Evolutionary conservation across 2,329 filamentous ascomycete genomes (phyloP).

Genomic region (Samsoniella hepiali): DNA sequence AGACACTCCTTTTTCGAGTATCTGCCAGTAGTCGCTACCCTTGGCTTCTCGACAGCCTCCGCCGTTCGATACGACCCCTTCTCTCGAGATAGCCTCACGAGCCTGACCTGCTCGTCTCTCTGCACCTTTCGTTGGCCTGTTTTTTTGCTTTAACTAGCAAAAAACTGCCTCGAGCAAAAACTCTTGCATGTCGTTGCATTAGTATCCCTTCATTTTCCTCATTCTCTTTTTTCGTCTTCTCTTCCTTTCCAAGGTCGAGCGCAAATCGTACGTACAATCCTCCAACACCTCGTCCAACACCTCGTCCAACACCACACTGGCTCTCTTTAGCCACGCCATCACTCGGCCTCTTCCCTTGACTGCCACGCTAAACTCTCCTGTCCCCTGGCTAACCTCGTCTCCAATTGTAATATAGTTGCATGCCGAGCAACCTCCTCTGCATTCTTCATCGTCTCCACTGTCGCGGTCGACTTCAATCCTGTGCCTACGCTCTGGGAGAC

Average conservation of each 20-base stretch:
- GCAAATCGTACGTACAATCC: slow-evolving; percentile 42
- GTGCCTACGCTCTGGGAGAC: slow-evolving; percentile 55
- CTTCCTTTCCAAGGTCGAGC: slow-evolving; percentile 20
- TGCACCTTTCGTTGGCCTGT: neutral
- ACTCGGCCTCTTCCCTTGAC: slow-evolving; percentile 26
- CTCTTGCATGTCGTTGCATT: slow-evolving; percentile 16
- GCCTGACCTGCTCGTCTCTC: slow-evolving; percentile 2
- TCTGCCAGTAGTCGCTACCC: neutral
- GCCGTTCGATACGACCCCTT: slow-evolving; percentile 4
- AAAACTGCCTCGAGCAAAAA: neutral
- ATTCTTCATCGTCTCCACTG: slow-evolving; percentile 39
- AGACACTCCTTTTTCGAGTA: slow-evolving; percentile 7
- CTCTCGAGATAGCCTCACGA: slow-evolving; percentile 10
- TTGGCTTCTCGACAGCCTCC: slow-evolving; percentile 3
- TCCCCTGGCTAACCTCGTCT: slow-evolving; percentile 27
- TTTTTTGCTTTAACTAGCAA: slow-evolving; percentile 17
- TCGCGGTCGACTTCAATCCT: slow-evolving; percentile 42
- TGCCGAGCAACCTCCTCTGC: slow-evolving; percentile 34
- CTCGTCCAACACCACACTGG: slow-evolving; percentile 29
- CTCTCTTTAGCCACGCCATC: slow-evolving; percentile 28
- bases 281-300: slow-evolving; percentile 47
- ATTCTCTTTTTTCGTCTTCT: slow-evolving; percentile 20
- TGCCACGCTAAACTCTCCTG: slow-evolving; percentile 39
- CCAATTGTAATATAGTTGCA: slow-evolving; percentile 31
- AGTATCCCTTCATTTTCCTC: slow-evolving; percentile 8